Conservation (phyloP, 2,329 filamentous ascomycete species). For the Elsinoe arachidis region DNA sequence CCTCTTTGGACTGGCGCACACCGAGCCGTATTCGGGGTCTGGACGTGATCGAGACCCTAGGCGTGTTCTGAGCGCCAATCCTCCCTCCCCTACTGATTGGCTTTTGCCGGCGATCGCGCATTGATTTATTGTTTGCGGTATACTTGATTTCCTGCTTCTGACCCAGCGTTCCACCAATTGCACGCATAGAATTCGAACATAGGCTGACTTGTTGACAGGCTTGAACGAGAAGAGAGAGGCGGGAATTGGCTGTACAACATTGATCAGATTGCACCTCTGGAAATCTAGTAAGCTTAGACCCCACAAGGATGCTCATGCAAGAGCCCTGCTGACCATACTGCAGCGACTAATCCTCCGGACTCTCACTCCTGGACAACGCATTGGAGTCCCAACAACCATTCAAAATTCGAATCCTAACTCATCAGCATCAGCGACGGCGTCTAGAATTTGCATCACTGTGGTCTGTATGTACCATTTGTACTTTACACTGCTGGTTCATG, state of each 20-base stretch:
- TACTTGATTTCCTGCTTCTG: constrained; percentile 11
- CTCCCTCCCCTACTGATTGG: not conserved
- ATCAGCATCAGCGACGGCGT: not conserved
- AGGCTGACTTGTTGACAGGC: constrained; percentile 39
- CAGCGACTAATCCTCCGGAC: constrained; percentile 2
- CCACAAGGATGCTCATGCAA: too few species aligned
- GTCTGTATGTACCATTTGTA: too few species aligned
- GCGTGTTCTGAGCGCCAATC: not conserved
- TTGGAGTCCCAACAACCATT: not conserved
- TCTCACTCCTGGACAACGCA: not conserved
- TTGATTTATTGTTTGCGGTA: not conserved
- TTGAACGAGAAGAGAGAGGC: constrained; percentile 80
- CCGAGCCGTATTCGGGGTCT: not conserved
- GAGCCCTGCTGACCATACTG: constrained; percentile 1
- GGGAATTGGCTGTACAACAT: constrained; percentile 97
- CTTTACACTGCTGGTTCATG: too few species aligned
- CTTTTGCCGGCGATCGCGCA: not conserved
- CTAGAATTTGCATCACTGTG: too few species aligned
- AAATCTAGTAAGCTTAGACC: constrained; percentile 71
- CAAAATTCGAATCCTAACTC: not conserved
- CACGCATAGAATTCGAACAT: not conserved
- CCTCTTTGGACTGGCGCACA: constrained; percentile 3
- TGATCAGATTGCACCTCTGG: constrained; percentile 87
- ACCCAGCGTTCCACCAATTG: not conserved
- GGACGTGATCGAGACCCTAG: constrained; percentile 7